These are phyloP conservation scores for Chalaropsis ovoidea DNA, from an alignment of 2,329 filamentous ascomycete genomes.

Conservation along the genomic window DNA sequence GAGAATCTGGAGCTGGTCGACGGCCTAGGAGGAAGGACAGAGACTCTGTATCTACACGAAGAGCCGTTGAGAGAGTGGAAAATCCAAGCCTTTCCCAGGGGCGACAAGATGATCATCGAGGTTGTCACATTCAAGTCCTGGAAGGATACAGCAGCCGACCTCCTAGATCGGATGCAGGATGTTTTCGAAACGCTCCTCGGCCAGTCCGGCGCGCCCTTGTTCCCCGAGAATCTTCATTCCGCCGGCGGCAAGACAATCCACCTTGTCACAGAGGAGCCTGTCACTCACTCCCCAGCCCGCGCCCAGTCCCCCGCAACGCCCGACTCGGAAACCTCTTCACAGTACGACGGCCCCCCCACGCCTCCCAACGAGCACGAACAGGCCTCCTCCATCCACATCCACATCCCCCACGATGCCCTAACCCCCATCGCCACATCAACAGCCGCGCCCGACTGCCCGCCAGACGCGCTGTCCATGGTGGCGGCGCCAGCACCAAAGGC, in stretches of 20 bases:
- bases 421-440: not conserved
- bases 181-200: constrained; percentile 36
- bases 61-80: constrained; percentile 50
- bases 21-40: constrained; percentile 37
- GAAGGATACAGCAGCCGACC: constrained; percentile 40
- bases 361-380: constrained; percentile 10
- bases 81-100: constrained; percentile 49
- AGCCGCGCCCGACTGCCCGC: not conserved
- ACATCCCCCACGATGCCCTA: not conserved
- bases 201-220: constrained; percentile 31
- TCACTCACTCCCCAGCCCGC: not conserved
- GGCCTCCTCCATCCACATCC: not conserved
- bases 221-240: constrained; percentile 26
- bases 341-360: constrained; percentile 19
- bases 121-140: constrained; percentile 51
- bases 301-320: not conserved
- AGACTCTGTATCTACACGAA: constrained; percentile 50
- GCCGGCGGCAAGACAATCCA: not conserved
- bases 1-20: constrained; percentile 41
- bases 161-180: constrained; percentile 42
- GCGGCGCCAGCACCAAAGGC: not conserved
- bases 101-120: constrained; percentile 44
- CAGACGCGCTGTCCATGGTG: not conserved
- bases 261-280: not conserved
- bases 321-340: constrained; percentile 14